Evolutionary conservation across 2,329 filamentous ascomycete species (phyloP), one percentile per base, ranked within the genome.

Genomic region (Sporothrix luriei): DNA sequence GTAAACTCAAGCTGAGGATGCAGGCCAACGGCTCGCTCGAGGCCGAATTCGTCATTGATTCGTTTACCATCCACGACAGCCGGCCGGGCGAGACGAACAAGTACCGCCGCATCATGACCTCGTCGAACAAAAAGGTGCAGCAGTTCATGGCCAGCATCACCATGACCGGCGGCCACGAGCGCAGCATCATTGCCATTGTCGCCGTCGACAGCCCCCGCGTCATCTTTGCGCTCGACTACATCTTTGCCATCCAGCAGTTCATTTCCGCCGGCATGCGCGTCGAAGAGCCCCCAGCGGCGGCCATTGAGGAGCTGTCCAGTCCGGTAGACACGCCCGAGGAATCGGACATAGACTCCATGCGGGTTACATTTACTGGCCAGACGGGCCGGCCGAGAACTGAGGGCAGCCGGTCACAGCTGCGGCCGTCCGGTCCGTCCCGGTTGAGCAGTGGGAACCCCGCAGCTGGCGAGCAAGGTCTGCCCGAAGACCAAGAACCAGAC

Each of bases 61-160:
- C 94, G 0, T 97, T 99, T 78, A 97, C 93, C 0, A 97, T 98
- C 73, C 88, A 92, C 69, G 95, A 99, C 78, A 97, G 91, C 73
- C 90, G 96, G n/a, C 89, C 88, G 4, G 87, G 88, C 68, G 94
- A 97, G 75, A 91, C 90, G 5, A 99, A 97, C 82, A 97, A 97
- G 77, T 99, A 96, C 84, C 89, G 93, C 66, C 96, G 94, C 78
- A 97, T 99, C 80, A 98, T 99, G 95, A 94, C 94, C 1, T 90
- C 97, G 69, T 93, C 94, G 76, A 98, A 97, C 79, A 94, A 93
- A 74, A 91, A 94, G 69, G 93, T 95, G 59, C 94, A 98, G 78
- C 96, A 99, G 75, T 94, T 99, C 76, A 99, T 99, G 95, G 95
- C 95, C 21, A 97, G 91, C 77, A 83, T 99, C 4, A 96, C 94